Evolutionary conservation across 805 yeast species (phyloP).

Genomic region (Zygosaccharomyces rouxii): DNA sequence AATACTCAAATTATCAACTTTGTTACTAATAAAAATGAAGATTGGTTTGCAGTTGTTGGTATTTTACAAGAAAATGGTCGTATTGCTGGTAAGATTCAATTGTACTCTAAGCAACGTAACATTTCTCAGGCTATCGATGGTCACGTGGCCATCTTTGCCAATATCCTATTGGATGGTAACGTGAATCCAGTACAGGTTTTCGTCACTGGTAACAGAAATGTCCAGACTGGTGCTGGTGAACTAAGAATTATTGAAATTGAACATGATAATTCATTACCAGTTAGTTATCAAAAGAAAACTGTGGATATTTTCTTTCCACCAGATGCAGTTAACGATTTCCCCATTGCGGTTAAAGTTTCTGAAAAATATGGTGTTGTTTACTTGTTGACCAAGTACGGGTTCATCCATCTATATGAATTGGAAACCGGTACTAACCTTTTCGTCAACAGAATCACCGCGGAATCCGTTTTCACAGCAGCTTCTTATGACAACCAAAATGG

Average conservation of each 20-base stretch:
- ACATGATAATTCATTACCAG: slow-evolving; percentile 80
- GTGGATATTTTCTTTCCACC: slow-evolving; percentile 95
- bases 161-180: slow-evolving; percentile 68
- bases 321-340: slow-evolving; percentile 94
- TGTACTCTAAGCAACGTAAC: slow-evolving; percentile 80
- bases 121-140: slow-evolving; percentile 97
- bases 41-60: slow-evolving; percentile 95
- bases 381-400: slow-evolving; percentile 91
- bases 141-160: slow-evolving; percentile 89
- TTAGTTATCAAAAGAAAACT: slow-evolving; percentile 71
- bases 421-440: slow-evolving; percentile 90
- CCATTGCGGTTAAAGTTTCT: slow-evolving; percentile 84
- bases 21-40: slow-evolving; percentile 69
- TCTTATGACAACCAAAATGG: slow-evolving; percentile 71
- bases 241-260: slow-evolving; percentile 94
- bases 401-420: slow-evolving; percentile 90
- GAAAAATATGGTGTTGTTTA: slow-evolving; percentile 82
- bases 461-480: slow-evolving; percentile 88
- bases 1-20: slow-evolving; percentile 88
- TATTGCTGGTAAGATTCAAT: slow-evolving; percentile 94
- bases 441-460: slow-evolving; percentile 94
- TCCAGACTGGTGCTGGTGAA: slow-evolving; percentile 69
- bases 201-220: slow-evolving; percentile 86
- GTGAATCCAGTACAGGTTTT: slow-evolving; percentile 74
- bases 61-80: slow-evolving; percentile 91